Evolutionary conservation across 2,329 filamentous ascomycete species (phyloP), one percentile per base, ranked within the genome.

Genomic region (Hirsutella thompsonii): DNA sequence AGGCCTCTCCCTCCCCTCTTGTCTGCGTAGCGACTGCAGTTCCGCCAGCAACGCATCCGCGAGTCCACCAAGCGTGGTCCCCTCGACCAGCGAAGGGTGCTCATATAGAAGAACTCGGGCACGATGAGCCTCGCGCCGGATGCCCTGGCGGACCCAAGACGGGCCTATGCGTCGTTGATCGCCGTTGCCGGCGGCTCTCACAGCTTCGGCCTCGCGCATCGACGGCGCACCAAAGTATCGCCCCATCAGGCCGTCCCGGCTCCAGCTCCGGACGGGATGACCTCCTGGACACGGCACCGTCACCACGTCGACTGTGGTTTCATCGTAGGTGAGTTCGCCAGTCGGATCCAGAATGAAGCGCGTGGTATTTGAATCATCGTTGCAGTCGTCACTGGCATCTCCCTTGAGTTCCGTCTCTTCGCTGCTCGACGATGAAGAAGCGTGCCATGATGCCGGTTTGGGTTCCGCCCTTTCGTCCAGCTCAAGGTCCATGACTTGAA

Each of bases 281-380:
- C 67, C 70, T 0, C 70, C 72, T 0, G 71, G 66, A 45, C 72
- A 76, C 0, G 72, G 69, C 5, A 76, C 65, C 5, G 70, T 64
- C 32, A 76, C 60, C 35, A 76, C 59, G 41, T 76, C 72, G 37
- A 73, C 70, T 3, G 59, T 63, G 1, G 72, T 76, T 48, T 73
- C 64, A 43, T 76, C 72, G 47, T 73, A 55, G 3, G 61, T 64
- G 28, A 55, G 47, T 20, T 55, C 49, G 14, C 61, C 61, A 5
- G 47, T 50, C 0, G 61, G 61, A 38, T 64, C 61, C 28, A 62
- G 44, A 18, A 47, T 52, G 46, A 64, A 61, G 32, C 54, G 53
- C 1, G 44, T 29, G 5, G 9, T 16, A 9, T 18, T 5, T 18
- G 6, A 18, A 8, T 16, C 14, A 8, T 9, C 8, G n/a, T n/a